Base-by-base conservation (phyloP, 1,284 basidiomycete genomes). In the Pseudozyma sp. region DNA sequence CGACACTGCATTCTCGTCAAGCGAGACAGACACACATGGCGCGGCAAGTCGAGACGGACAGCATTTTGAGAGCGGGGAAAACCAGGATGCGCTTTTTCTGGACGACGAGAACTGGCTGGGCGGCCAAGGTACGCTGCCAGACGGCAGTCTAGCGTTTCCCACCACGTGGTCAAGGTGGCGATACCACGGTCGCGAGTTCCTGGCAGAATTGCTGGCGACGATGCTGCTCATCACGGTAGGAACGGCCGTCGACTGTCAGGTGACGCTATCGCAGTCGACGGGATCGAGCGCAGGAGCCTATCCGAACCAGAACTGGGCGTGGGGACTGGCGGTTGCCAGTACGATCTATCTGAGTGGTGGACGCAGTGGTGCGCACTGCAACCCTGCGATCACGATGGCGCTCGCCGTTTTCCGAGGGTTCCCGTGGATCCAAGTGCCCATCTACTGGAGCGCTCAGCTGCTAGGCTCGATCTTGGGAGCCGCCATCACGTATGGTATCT, bases 371-470 rank as follows among this genome's bases (percentile, higher is more conserved):
- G 77, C 68, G 9, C 75, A 75, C 45, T 56, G 68, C 60, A 74
- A 74, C 34, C 77, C 75, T 24, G 68, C 75, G 7, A 71, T 76
- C 30, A 93, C 92, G 6, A 77, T 93, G 42, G 87, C 89, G 7
- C 79, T 92, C 43, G 91, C 91, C 1, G 86, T 89, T 7, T 89
- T 89, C 78, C 89, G 92, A 62, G 87, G 87, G 50, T 93, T 94
- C 84, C 91, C 93, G 1, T 91, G 90, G 90, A 88, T 87, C 68
- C 93, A 93, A 81, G 92, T 93, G 0, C 92, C 91, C 0, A 86
- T 81, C 77, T 94, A 90, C 80, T 88, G 92, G 57, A 79, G 89
- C 47, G 88, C 91, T 0, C 92, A 94, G 84, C 65, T 91, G 16
- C 82, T 93, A 19, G 93, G 92, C 29, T 92, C 87, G 4, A 81